Conservation (phyloP, 148 eudicot species). For the Camellia granthamiana region DNA sequence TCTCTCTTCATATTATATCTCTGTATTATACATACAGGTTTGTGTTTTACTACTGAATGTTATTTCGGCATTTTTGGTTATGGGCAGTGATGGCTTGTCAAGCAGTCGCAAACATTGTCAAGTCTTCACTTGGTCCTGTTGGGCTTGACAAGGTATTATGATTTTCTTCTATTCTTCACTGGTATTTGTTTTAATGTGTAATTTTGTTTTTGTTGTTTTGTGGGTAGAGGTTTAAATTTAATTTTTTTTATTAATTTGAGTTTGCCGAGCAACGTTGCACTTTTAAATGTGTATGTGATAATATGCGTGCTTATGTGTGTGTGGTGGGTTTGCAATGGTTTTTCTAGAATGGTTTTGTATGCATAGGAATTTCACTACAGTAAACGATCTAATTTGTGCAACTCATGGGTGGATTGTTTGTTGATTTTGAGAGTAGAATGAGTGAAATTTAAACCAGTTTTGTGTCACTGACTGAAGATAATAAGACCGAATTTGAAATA, state of each 20-base stretch:
- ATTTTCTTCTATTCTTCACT: not conserved
- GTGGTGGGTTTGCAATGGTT: too few species aligned
- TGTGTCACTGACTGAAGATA: too few species aligned
- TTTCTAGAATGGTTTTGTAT: too few species aligned
- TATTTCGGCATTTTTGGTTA: not conserved
- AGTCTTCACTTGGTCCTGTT: conserved; percentile 96
- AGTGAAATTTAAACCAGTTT: too few species aligned
- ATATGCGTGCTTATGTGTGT: too few species aligned
- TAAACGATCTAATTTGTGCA: too few species aligned
- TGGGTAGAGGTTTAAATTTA: not conserved
- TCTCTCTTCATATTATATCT: not conserved
- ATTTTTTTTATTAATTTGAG: not conserved
- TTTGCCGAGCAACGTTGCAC: not conserved
- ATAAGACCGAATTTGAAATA: too few species aligned
- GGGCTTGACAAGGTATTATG: conserved; percentile 87
- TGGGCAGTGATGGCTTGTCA: conserved; percentile 85
- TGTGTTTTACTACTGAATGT: not conserved
- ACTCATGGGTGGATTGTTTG: too few species aligned
- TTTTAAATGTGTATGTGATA: not conserved
- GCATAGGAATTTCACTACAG: too few species aligned
- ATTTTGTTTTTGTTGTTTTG: not conserved
- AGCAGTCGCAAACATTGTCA: conserved; percentile 84
- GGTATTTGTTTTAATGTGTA: not conserved
- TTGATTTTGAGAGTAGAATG: too few species aligned
- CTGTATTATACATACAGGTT: not conserved